Conservation (phyloP, 208 protist species). For the Porcisia hertigi region DNA sequence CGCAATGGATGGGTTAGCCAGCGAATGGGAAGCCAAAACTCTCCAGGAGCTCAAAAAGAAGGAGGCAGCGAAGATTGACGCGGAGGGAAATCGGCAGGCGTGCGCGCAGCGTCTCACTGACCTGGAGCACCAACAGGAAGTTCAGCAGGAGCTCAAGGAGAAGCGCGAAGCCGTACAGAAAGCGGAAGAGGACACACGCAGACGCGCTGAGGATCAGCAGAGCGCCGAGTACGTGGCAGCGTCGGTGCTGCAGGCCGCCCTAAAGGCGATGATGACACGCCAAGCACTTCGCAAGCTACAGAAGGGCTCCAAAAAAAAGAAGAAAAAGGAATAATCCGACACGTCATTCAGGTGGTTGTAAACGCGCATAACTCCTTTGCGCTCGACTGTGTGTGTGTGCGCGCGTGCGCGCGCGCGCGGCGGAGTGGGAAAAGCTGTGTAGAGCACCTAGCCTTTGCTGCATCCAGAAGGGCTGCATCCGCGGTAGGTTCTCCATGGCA, state of each 20-base stretch:
- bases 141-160: slow-evolving; percentile 52
- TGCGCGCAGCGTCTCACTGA: slow-evolving; percentile 75
- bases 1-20: slow-evolving; percentile 70
- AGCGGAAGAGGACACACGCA: slow-evolving; percentile 33
- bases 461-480: no score
- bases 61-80: slow-evolving; percentile 79
- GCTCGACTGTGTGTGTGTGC: background rate
- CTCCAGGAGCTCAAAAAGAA: slow-evolving; percentile 74
- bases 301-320: slow-evolving; percentile 80
- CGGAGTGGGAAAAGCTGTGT: no score
- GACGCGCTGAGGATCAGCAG: slow-evolving; percentile 40
- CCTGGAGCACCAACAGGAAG: slow-evolving; percentile 50
- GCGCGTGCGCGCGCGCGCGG: background rate
- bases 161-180: slow-evolving; percentile 43
- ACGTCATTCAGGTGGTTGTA: no score
- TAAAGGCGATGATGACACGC: slow-evolving; percentile 83
- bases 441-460: no score
- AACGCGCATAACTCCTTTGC: no score
- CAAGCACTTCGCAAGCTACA: slow-evolving; percentile 62
- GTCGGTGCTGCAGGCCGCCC: slow-evolving; percentile 77
- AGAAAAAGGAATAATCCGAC: slow-evolving; percentile 27
- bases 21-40: slow-evolving; percentile 81
- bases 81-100: slow-evolving; percentile 76
- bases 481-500: no score
- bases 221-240: slow-evolving; percentile 68